phyloP scores from a whole-genome alignment of 208 protist species.

The Blastocrithidia nonstop region DNA sequence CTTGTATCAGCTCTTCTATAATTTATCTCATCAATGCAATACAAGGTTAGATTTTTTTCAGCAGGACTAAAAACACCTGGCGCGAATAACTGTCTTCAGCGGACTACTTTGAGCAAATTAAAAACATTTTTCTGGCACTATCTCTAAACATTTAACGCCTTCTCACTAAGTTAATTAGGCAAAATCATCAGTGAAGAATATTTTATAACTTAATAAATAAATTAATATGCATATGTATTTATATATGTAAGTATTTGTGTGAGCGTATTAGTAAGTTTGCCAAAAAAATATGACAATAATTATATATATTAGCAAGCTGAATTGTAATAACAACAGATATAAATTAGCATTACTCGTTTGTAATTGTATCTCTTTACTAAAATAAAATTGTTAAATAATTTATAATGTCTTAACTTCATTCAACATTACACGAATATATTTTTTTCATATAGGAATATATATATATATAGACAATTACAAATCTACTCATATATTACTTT shows the following conservation, averaged over 20 bases:
- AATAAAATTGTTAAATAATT: too few relatives aligned
- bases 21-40: slow-evolving; percentile 74
- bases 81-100: slow-evolving; percentile 5
- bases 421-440: too few relatives aligned
- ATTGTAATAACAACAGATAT: too few relatives aligned
- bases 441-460: too few relatives aligned
- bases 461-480: too few relatives aligned
- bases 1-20: slow-evolving; percentile 57
- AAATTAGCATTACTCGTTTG: too few relatives aligned
- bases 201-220: background rate
- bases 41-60: slow-evolving; percentile 42
- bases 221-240: background rate
- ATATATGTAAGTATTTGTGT: background rate
- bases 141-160: slow-evolving; percentile 19
- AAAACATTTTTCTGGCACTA: slow-evolving; percentile 47
- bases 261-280: too few relatives aligned
- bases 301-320: too few relatives aligned
- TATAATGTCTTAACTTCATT: too few relatives aligned
- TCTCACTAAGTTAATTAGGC: slow-evolving; percentile 13
- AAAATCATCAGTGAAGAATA: slow-evolving; percentile 13
- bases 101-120: slow-evolving; percentile 21
- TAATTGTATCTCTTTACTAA: too few relatives aligned
- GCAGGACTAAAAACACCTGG: slow-evolving; percentile 14
- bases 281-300: too few relatives aligned
- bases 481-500: too few relatives aligned